Conservation (phyloP, 179 eudicot species). For the Nepenthes alata region DNA sequence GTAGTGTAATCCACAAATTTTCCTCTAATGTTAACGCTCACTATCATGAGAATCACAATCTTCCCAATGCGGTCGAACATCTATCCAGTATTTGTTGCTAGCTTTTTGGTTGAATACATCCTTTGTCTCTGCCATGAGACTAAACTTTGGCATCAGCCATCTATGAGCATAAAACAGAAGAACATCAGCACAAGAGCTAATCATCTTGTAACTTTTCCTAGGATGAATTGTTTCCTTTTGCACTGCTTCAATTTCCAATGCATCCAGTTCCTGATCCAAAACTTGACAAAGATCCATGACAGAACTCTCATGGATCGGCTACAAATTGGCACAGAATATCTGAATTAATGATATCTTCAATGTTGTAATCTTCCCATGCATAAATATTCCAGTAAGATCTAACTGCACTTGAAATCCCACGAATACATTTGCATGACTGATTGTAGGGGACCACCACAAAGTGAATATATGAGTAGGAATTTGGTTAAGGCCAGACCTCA, state of each 20-base stretch:
- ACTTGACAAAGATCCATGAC: slow-evolving; percentile 99
- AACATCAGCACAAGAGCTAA: slow-evolving; percentile 94
- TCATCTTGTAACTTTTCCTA: slow-evolving; percentile 98
- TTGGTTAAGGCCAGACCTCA: slow-evolving; percentile 96
- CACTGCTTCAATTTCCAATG: slow-evolving; percentile 93
- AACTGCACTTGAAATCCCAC: slow-evolving; percentile 99
- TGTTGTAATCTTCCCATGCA: slow-evolving; percentile 99
- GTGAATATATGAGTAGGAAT: slow-evolving; percentile 97
- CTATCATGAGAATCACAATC: slow-evolving; percentile 98
- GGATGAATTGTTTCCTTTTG: slow-evolving; percentile 99
- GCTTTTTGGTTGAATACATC: slow-evolving; percentile 99
- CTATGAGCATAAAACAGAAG: slow-evolving; percentile 98
- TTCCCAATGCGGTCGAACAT: slow-evolving; percentile 99
- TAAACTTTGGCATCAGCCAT: slow-evolving; percentile 98
- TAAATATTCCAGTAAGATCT: slow-evolving; percentile 94
- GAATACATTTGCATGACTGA: slow-evolving; percentile 92
- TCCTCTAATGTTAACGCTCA: slow-evolving; percentile 87
- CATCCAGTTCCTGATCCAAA: slow-evolving; percentile 94
- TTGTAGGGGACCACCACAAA: slow-evolving; percentile 99
- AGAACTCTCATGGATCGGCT: slow-evolving; percentile 99
- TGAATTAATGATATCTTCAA: slow-evolving; percentile 89
- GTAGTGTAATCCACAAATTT: slow-evolving; percentile 99
- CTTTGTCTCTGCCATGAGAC: slow-evolving; percentile 92
- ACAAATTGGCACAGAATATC: slow-evolving; percentile 98
- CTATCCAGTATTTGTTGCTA: slow-evolving; percentile 97